Conservation (phyloP, 495 filamentous ascomycete species). For the Cenococcum geophilum region DNA sequence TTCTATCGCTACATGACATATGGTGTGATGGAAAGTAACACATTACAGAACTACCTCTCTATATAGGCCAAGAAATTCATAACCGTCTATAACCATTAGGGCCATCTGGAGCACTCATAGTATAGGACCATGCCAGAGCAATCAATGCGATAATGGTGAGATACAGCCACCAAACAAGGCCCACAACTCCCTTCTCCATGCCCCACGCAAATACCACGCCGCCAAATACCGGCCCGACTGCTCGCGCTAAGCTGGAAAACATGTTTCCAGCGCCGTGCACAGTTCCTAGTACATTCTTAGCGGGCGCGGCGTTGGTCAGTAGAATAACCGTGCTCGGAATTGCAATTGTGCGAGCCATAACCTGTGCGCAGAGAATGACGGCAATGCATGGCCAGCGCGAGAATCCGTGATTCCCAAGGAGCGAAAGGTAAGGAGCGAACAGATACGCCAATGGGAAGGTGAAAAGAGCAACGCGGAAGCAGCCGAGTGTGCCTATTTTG, state of each 20-base stretch:
- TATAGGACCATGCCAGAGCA: background rate
- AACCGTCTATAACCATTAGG: no score
- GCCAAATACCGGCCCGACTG: constrained; percentile 56
- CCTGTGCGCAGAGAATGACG: constrained; percentile 55
- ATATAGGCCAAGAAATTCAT: no score
- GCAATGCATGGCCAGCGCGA: constrained; percentile 56
- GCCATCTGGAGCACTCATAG: no score
- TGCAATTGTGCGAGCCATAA: constrained; percentile 60
- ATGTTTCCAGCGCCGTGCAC: constrained; percentile 60
- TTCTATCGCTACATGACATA: no score
- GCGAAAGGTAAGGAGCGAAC: constrained; percentile 62
- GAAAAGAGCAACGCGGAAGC: constrained; percentile 54
- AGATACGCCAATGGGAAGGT: constrained; percentile 68
- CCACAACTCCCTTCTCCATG: constrained; percentile 53
- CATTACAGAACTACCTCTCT: no score
- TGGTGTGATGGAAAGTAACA: no score
- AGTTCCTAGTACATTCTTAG: constrained; percentile 52
- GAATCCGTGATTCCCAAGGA: constrained; percentile 54
- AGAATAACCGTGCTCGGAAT: constrained; percentile 60
- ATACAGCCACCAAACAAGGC: constrained; percentile 57
- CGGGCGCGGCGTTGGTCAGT: constrained; percentile 55
- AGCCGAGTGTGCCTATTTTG: constrained; percentile 62
- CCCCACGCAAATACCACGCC: constrained; percentile 56
- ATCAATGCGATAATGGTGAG: background rate
- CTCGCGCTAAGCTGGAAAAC: constrained; percentile 50